phyloP scores from a whole-genome alignment of 768 basidiomycete genomes.

The Daedaleopsis sinensis region DNA sequence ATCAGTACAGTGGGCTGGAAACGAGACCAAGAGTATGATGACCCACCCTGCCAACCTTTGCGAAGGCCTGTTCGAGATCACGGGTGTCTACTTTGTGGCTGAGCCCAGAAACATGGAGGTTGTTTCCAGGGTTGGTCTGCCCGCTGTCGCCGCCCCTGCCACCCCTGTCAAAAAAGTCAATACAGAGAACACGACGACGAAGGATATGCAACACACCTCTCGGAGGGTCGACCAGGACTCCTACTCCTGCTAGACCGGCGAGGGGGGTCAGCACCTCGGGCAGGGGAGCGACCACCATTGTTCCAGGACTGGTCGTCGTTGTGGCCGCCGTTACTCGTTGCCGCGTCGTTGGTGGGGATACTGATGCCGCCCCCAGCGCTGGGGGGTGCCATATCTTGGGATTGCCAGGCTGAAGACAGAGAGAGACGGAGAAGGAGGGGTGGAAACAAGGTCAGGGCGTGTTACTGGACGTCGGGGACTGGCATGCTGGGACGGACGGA shows the following conservation, averaged over 20 bases:
- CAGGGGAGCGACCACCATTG: conserved; percentile 44
- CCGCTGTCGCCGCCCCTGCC: too few relatives aligned
- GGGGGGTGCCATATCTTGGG: conserved; percentile 77
- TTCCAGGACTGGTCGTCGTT: conserved; percentile 64
- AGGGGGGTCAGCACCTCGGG: conserved; percentile 52
- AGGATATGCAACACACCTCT: conserved; percentile 44
- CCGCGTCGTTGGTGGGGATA: conserved; percentile 59
- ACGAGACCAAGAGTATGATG: background rate
- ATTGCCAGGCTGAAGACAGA: conserved; percentile 74
- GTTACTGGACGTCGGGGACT: conserved; percentile 35
- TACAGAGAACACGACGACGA: background rate
- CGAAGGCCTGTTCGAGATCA: conserved; percentile 86
- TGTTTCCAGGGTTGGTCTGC: conserved; percentile 63
- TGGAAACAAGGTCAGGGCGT: conserved; percentile 44
- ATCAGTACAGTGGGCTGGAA: background rate
- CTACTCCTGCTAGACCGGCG: conserved; percentile 78
- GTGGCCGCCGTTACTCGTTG: conserved; percentile 52
- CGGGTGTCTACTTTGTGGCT: conserved; percentile 73
- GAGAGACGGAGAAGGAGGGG: conserved; percentile 35
- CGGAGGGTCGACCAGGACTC: conserved; percentile 63
- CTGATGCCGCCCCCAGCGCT: conserved; percentile 55
- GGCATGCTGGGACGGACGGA: conserved; percentile 24
- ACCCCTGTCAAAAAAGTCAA: conserved; percentile 16
- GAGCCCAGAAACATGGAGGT: conserved; percentile 64
- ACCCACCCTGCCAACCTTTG: conserved; percentile 84